These are phyloP conservation scores for Fusarium bactridioides DNA, from an alignment of 2,329 filamentous ascomycete species.

Conservation along the genomic window DNA sequence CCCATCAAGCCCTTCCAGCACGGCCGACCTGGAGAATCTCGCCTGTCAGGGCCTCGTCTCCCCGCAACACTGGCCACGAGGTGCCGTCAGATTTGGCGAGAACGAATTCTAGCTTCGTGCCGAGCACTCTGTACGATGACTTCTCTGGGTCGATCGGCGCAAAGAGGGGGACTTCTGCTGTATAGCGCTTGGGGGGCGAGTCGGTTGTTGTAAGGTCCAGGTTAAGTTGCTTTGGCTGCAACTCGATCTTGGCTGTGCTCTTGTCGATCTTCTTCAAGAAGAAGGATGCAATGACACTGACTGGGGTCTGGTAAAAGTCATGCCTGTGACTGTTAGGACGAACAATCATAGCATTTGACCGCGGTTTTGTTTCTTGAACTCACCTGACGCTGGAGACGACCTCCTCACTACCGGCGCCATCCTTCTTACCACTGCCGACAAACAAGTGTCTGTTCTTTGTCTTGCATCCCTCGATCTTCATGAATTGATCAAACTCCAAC, in stretches of 20 bases:
- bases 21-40: constrained; percentile 91
- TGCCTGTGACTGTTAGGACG: constrained; percentile 50
- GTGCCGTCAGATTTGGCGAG: constrained; percentile 75
- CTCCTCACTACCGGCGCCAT: constrained; percentile 69
- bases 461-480: constrained; percentile 92
- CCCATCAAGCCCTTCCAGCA: constrained; percentile 64
- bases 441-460: constrained; percentile 86
- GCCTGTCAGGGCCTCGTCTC: constrained; percentile 72
- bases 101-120: constrained; percentile 86
- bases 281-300: constrained; percentile 85
- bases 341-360: not conserved
- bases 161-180: constrained; percentile 76
- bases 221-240: constrained; percentile 68
- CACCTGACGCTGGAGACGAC: constrained; percentile 80
- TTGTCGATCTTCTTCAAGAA: constrained; percentile 98
- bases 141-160: constrained; percentile 77
- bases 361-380: constrained; percentile 36
- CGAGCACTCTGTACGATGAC: constrained; percentile 81
- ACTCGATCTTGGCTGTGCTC: constrained; percentile 74
- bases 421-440: constrained; percentile 77
- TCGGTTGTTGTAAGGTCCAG: constrained; percentile 90
- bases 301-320: constrained; percentile 94
- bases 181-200: constrained; percentile 78
- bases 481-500: constrained; percentile 96
- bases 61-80: constrained; percentile 86